phyloP scores from a whole-genome alignment of 305 asterid genomes.

The Vinca major region DNA sequence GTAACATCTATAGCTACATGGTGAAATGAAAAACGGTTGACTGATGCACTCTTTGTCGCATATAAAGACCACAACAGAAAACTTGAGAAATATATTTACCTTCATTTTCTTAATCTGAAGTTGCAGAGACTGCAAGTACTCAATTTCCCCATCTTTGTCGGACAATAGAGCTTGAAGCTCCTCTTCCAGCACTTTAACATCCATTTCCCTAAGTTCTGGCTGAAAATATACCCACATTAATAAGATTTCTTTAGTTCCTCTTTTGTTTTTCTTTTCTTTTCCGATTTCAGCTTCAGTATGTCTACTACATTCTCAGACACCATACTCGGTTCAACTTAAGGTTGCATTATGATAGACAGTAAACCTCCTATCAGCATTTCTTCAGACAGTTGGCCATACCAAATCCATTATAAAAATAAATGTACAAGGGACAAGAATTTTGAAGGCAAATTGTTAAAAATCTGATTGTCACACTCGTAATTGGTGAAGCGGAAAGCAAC shows the following conservation, averaged over 20 bases:
- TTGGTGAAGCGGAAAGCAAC: not conserved
- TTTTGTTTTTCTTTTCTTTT: not conserved
- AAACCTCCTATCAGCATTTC: not conserved
- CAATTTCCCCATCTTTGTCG: constrained; percentile 66
- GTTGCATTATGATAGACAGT: not conserved
- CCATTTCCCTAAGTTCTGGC: constrained; percentile 59
- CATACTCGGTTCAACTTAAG: not conserved
- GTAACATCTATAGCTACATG: not conserved
- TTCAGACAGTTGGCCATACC: not conserved
- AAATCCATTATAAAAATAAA: not conserved
- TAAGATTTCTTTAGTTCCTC: not conserved
- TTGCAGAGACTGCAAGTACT: constrained; percentile 62
- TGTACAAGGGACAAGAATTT: not conserved
- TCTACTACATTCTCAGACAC: not conserved
- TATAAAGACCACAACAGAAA: not conserved
- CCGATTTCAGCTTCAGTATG: not conserved
- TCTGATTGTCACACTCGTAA: not conserved
- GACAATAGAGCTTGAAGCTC: constrained; percentile 62
- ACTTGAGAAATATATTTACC: constrained; percentile 27
- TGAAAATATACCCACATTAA: constrained; percentile 24
- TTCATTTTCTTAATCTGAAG: constrained; percentile 56
- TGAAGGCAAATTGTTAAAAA: not conserved
- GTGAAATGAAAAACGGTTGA: not conserved
- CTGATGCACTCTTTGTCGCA: not conserved
- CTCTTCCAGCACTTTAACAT: constrained; percentile 43